Percentiles rank a stretch among this genome's conserved stretches.
Evolutionary conservation across 306 rosid genomes (phyloP).

Genomic region (Morella rubra): DNA sequence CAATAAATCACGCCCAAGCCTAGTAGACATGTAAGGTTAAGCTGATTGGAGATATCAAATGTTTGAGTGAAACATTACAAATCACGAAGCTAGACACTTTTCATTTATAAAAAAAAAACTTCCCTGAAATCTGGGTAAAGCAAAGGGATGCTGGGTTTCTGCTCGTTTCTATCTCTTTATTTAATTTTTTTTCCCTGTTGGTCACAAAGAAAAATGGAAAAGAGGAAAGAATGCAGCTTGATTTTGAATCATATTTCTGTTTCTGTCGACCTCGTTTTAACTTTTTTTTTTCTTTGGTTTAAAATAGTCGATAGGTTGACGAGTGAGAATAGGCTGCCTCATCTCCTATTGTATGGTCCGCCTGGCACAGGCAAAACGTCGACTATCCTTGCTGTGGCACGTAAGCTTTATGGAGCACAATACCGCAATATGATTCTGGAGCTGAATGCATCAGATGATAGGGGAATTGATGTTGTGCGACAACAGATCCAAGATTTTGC

Average conservation of each 20-base stretch:
- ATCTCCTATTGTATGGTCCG: constrained; percentile 89
- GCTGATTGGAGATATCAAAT: not conserved
- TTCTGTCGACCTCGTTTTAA: not conserved
- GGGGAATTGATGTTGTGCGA: constrained; percentile 95
- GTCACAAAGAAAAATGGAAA: not conserved
- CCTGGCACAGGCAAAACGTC: constrained; percentile 98
- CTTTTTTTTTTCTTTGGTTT: constrained; percentile 18
- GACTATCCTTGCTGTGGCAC: constrained; percentile 87
- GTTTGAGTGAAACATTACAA: not conserved
- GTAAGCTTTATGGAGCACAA: constrained; percentile 78
- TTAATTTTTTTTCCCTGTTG: too few species aligned
- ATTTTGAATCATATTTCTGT: not conserved
- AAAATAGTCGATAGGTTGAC: constrained; percentile 82
- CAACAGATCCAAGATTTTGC: constrained; percentile 95
- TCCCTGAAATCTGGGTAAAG: not conserved
- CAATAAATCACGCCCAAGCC: not conserved
- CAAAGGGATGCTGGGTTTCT: not conserved
- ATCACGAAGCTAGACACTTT: not conserved
- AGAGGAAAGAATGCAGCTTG: not conserved
- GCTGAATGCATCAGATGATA: constrained; percentile 90
- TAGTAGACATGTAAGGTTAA: not conserved
- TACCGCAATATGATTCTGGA: constrained; percentile 83
- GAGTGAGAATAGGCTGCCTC: constrained; percentile 86
- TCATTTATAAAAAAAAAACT: too few species aligned
- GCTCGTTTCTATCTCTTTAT: not conserved